Conservation (phyloP, 441 rosid species). For the Francoa sonchifolia region DNA sequence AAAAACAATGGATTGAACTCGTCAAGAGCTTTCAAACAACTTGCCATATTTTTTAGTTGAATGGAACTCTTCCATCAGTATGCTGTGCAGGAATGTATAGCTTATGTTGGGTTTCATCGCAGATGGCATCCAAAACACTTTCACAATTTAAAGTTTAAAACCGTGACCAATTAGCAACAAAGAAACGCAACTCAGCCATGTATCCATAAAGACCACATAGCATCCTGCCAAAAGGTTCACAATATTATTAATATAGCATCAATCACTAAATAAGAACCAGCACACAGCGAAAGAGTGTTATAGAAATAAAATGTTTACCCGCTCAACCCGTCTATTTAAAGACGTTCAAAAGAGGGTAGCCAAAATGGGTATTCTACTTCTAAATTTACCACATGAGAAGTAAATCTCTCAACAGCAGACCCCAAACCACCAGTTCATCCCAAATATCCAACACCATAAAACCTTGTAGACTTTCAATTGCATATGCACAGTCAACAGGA, state of each 20-base stretch:
- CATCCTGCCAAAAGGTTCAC: constrained; percentile 46
- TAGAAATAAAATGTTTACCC: constrained; percentile 23
- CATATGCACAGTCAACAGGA: constrained; percentile 14
- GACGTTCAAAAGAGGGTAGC: constrained; percentile 25
- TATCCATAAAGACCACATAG: constrained; percentile 32
- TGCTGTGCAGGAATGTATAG: constrained; percentile 15
- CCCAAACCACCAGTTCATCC: constrained; percentile 19
- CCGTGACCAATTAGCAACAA: constrained; percentile 32
- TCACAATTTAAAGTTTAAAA: constrained; percentile 20
- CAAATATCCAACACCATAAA: constrained; percentile 20
- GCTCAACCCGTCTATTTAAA: constrained; percentile 26
- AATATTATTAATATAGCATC: constrained; percentile 26
- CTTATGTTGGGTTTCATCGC: constrained; percentile 15
- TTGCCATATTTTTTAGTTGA: constrained; percentile 9
- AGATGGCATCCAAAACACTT: constrained; percentile 22
- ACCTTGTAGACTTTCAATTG: constrained; percentile 16
- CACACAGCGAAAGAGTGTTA: constrained; percentile 14
- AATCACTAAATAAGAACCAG: constrained; percentile 17
- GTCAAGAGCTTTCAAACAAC: constrained; percentile 22
- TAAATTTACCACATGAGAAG: constrained; percentile 21
- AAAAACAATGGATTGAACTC: constrained; percentile 13
- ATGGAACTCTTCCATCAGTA: constrained; percentile 23
- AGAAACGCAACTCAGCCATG: constrained; percentile 35
- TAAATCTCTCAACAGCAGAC: constrained; percentile 16
- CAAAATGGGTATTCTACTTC: constrained; percentile 20